Base-by-base conservation (phyloP, 768 basidiomycete species). In the Agaricus subrufescens region DNA sequence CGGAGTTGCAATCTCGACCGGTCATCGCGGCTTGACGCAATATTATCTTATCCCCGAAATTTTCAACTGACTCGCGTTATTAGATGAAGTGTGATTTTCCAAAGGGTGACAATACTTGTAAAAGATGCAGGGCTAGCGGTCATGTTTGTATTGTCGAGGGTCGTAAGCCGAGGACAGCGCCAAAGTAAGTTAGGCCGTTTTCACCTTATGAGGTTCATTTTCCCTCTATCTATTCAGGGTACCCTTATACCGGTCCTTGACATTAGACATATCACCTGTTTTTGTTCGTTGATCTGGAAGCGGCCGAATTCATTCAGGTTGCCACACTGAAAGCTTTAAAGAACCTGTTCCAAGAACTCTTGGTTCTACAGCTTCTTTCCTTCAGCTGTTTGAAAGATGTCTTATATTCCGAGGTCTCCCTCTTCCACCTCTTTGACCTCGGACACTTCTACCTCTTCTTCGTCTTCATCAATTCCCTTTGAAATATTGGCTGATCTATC, bases 21-120 rank as follows among this genome's bases (percentile, higher is more conserved):
- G 44, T 26, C 37, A 53, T 26, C 23, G 37, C 44, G 12, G 37
- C 50, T 29, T 30, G 39, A 42, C 49, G 19, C 45, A 37, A 29
- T 19, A 9, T 40, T 23, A 15, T 37, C 45, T 25, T 46, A 40
- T 52, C 19, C 42, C 46, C 30, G 30, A 40, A 37, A 39, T 42
- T 29, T 56, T 54, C 47, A 51, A 40, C 44, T 53, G 30, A 48
- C 54, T 40, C 52, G 49, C 50, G 56, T 63, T 67, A 19, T 69
- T 64, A 91, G 87, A 93, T 93, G 91, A 91, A 87, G 76, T 93
- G 91, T 71, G 86, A 85, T 61, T 91, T 92, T 66, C 86, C 86
- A 39, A 76, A 75, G 60, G 75, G 82, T 57, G 83, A 87, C 52
- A 84, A 82, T 64, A 84, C 86, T n/a, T 93, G 91, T 72, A 85